phyloP scores from a whole-genome alignment of 768 basidiomycete species.

The Phanerochaete carnosa region DNA sequence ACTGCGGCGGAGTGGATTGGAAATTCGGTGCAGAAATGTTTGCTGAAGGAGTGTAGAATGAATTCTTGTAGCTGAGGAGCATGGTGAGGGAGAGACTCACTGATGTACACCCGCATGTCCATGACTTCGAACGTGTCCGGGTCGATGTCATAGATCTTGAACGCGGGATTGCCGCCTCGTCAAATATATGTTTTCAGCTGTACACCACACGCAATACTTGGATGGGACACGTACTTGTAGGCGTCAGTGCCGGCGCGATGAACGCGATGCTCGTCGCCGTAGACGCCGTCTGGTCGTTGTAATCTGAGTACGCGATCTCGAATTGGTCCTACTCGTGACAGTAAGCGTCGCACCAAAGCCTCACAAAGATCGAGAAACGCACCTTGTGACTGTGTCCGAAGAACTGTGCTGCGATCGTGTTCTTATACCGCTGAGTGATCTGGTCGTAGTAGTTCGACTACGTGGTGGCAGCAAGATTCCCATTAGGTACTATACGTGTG shows the following conservation, averaged over 20 bases:
- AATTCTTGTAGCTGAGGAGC: background rate
- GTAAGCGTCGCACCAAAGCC: constrained; percentile 52
- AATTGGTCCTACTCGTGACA: constrained; percentile 47
- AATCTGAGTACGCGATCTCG: constrained; percentile 56
- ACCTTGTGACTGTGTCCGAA: constrained; percentile 58
- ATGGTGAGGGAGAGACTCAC: constrained; percentile 28
- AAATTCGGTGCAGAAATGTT: constrained; percentile 40
- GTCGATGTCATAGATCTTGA: constrained; percentile 61
- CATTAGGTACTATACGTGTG: background rate
- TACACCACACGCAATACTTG: background rate
- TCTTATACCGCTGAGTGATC: constrained; percentile 54
- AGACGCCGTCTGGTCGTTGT: constrained; percentile 37
- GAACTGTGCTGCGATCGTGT: constrained; percentile 58
- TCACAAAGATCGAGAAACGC: constrained; percentile 1
- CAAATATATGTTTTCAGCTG: background rate
- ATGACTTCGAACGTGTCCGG: constrained; percentile 65
- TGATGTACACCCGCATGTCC: constrained; percentile 49
- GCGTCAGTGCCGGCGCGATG: constrained; percentile 57
- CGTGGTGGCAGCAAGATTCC: background rate
- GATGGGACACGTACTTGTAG: constrained; percentile 38
- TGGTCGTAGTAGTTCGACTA: constrained; percentile 65
- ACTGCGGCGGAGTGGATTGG: constrained; percentile 41
- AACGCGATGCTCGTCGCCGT: constrained; percentile 46
- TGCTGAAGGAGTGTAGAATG: constrained; percentile 18
- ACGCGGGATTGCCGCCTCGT: constrained; percentile 52